A percentile compares a stretch with the other conserved stretches of the same genome.
Evolutionary conservation across 2,329 filamentous ascomycete species (phyloP).

Genomic region (Elsinoe necatrix): DNA sequence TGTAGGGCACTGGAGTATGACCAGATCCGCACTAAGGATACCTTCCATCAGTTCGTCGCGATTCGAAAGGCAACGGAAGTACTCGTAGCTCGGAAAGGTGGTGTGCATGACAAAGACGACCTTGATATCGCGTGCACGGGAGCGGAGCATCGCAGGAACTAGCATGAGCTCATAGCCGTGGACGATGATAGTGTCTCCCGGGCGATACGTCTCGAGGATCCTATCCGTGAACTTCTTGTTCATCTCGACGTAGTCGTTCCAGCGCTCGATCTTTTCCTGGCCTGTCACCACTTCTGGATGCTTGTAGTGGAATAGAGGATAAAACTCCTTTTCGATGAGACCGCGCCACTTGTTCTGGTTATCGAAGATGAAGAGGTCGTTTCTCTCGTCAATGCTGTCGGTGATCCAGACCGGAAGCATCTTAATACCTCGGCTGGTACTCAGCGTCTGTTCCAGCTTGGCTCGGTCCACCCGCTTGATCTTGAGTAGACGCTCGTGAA

Average conservation of each 20-base stretch:
- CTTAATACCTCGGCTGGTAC: constrained; percentile 63
- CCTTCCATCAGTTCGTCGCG: constrained; percentile 87
- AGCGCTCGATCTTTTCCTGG: constrained; percentile 68
- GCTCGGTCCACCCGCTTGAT: constrained; percentile 62
- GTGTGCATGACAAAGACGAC: constrained; percentile 92
- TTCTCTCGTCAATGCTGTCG: constrained; percentile 60
- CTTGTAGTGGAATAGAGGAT: constrained; percentile 93
- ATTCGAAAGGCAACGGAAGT: constrained; percentile 77
- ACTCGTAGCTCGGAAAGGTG: constrained; percentile 93
- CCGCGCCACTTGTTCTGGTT: constrained; percentile 81
- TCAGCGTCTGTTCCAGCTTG: constrained; percentile 65
- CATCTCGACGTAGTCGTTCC: constrained; percentile 88
- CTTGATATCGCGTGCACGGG: constrained; percentile 79
- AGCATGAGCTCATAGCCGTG: constrained; percentile 93
- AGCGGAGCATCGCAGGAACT: constrained; percentile 78
- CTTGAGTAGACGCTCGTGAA: constrained; percentile 52
- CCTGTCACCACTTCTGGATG: constrained; percentile 85
- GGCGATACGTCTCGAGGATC: constrained; percentile 81
- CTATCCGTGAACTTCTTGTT: constrained; percentile 87
- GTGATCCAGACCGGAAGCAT: constrained; percentile 84
- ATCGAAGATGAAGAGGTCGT: constrained; percentile 61
- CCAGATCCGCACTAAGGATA: constrained; percentile 80
- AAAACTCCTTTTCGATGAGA: constrained; percentile 85
- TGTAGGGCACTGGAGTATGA: constrained; percentile 92
- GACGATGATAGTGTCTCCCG: constrained; percentile 83